phyloP scores from a whole-genome alignment of 441 rosid species.

The Pelargonium australe region DNA sequence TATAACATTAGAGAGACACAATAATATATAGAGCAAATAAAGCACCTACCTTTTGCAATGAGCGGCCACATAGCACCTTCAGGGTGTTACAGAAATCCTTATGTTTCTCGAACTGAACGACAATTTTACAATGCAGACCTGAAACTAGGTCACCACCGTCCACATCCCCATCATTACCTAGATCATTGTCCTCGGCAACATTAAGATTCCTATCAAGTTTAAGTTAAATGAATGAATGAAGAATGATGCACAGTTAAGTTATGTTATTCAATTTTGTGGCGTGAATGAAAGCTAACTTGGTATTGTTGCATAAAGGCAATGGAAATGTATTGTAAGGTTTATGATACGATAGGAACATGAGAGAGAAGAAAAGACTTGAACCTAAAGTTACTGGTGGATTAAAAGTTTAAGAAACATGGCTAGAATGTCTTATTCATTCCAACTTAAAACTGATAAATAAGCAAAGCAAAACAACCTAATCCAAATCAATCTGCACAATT shows the following conservation, averaged over 20 bases:
- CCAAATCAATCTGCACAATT: too few relatives aligned
- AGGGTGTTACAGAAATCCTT: conserved; percentile 64
- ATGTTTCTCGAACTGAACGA: conserved; percentile 79
- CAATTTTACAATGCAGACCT: conserved; percentile 87
- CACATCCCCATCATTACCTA: conserved; percentile 44
- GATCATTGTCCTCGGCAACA: conserved; percentile 77
- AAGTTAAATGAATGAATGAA: conserved; percentile 23
- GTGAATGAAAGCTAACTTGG: conserved; percentile 1
- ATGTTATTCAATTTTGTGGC: background rate
- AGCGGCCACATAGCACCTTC: conserved; percentile 70
- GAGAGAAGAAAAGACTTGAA: background rate
- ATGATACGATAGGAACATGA: background rate
- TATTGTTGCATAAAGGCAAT: background rate
- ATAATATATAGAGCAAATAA: background rate
- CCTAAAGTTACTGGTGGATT: background rate
- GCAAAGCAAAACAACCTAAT: too few relatives aligned
- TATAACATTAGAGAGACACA: background rate
- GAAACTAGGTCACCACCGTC: conserved; percentile 48
- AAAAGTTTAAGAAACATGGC: background rate
- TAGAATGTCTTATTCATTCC: background rate
- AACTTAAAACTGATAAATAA: too few relatives aligned
- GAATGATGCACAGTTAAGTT: conserved; percentile 12
- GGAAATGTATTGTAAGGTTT: background rate
- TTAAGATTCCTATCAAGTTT: conserved; percentile 57
- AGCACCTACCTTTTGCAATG: conserved; percentile 64